These are phyloP conservation scores for Carnegiea gigantea DNA, from an alignment of 179 eudicot genomes.

Conservation along the genomic window DNA sequence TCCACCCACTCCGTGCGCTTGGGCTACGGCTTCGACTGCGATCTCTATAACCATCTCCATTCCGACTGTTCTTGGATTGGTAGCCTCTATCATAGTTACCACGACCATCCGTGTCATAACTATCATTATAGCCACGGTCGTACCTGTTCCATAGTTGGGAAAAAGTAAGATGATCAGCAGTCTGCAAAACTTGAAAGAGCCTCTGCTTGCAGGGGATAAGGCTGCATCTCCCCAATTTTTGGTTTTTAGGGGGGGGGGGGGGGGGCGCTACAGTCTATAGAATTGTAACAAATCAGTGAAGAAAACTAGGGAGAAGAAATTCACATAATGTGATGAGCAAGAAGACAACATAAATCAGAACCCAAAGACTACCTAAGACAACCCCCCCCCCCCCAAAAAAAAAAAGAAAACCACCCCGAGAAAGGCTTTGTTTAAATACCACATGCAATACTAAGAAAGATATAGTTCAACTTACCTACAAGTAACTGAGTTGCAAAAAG, in stretches of 20 bases:
- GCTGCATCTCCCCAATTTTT: neutral
- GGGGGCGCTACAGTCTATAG: too few species aligned
- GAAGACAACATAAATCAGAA: neutral
- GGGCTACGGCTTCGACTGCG: constrained; percentile 51
- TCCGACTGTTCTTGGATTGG: constrained; percentile 30
- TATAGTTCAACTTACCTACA: neutral
- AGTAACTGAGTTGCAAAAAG: too few species aligned
- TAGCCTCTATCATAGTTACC: constrained; percentile 40
- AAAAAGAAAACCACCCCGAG: too few species aligned
- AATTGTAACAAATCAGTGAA: too few species aligned
- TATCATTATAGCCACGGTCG: constrained; percentile 16
- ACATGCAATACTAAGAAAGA: neutral
- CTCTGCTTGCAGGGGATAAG: neutral
- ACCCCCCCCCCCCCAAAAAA: neutral
- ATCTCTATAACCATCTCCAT: constrained; percentile 2
- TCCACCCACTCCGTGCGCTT: constrained; percentile 35
- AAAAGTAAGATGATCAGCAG: neutral
- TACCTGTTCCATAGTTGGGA: constrained; percentile 14
- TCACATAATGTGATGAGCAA: neutral
- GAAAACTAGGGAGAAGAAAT: too few species aligned
- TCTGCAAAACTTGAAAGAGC: neutral
- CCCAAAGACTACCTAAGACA: neutral
- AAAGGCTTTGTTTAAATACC: neutral
- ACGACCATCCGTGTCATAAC: constrained; percentile 32
- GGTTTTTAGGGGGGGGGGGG: too few species aligned